phyloP scores from a whole-genome alignment of 192 early-diverging fungal species.

The Haplosporangium gracile region DNA sequence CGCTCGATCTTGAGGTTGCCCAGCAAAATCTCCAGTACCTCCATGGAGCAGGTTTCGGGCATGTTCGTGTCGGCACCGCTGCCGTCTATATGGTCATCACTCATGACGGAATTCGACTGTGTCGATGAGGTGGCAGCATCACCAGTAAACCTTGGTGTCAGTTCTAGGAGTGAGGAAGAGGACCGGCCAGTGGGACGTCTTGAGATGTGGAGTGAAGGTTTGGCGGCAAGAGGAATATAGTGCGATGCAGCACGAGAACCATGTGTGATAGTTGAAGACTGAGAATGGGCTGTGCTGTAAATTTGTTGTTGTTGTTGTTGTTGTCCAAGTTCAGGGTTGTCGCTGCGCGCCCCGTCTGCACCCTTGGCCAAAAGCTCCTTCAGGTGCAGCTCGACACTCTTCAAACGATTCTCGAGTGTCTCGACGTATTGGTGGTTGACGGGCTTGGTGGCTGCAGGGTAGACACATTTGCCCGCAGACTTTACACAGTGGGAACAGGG shows the following conservation, averaged over 20 bases:
- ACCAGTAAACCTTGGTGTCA: too few species aligned
- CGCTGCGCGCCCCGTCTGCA: background rate
- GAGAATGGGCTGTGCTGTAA: background rate
- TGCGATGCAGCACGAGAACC: background rate
- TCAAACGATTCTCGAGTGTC: slow-evolving; percentile 40
- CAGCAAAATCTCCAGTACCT: background rate
- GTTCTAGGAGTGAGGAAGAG: background rate
- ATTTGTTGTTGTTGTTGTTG: background rate
- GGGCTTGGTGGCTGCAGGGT: slow-evolving; percentile 48
- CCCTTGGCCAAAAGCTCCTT: slow-evolving; percentile 22
- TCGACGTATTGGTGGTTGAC: slow-evolving; percentile 49
- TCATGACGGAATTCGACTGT: background rate
- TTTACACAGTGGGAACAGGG: slow-evolving; percentile 59
- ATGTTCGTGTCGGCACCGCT: background rate
- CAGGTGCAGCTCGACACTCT: slow-evolving; percentile 42
- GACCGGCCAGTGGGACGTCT: background rate
- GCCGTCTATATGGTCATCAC: background rate
- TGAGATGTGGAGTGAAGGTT: background rate
- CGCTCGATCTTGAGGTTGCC: slow-evolving; percentile 25
- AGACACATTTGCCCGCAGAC: slow-evolving; percentile 25
- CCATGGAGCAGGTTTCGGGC: background rate
- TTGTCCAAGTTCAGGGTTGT: background rate
- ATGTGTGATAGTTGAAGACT: background rate
- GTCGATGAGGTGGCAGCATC: background rate
- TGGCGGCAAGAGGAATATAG: background rate